These are phyloP conservation scores for Kernera saxatilis DNA, from an alignment of 345 rosid genomes.

Conservation along the genomic window DNA sequence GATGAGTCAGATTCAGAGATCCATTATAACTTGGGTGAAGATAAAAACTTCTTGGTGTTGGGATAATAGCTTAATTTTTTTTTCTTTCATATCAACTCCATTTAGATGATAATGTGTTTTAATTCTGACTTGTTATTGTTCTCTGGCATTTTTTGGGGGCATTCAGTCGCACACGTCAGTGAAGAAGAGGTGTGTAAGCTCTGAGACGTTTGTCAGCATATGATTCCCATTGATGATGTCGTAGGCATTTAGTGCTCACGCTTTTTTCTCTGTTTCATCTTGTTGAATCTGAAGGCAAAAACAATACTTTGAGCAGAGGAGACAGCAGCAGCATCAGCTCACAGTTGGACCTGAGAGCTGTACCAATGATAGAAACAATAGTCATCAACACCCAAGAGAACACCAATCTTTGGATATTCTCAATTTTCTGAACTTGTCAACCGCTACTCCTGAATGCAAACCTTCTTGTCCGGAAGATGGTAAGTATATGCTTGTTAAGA, in stretches of 20 bases:
- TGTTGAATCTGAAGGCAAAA: conserved; percentile 53
- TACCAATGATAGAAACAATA: conserved; percentile 25
- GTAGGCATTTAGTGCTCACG: background rate
- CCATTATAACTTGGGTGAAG: background rate
- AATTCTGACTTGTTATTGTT: conserved; percentile 6
- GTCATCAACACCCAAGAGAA: conserved; percentile 30
- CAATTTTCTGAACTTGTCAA: conserved; percentile 48
- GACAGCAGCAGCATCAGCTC: conserved; percentile 47
- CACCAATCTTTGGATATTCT: conserved; percentile 74
- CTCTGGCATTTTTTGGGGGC: background rate
- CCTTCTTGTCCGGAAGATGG: conserved; percentile 32
- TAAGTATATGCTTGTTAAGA: conserved; percentile 21
- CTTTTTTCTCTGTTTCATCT: background rate
- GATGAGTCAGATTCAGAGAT: background rate
- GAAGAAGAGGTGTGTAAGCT: conserved; percentile 26
- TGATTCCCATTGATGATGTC: background rate
- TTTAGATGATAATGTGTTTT: background rate
- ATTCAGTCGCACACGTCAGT: conserved; percentile 29
- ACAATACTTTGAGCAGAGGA: conserved; percentile 85
- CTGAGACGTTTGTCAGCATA: background rate
- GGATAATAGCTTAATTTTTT: background rate
- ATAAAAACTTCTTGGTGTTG: background rate
- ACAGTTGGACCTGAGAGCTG: conserved; percentile 31
- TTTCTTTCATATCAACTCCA: background rate
- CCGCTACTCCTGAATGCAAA: conserved; percentile 32